Evolutionary conservation across 2,329 filamentous ascomycete species (phyloP), one percentile per base, ranked within the genome.

Genomic region (Xylariomycetidae sp.): DNA sequence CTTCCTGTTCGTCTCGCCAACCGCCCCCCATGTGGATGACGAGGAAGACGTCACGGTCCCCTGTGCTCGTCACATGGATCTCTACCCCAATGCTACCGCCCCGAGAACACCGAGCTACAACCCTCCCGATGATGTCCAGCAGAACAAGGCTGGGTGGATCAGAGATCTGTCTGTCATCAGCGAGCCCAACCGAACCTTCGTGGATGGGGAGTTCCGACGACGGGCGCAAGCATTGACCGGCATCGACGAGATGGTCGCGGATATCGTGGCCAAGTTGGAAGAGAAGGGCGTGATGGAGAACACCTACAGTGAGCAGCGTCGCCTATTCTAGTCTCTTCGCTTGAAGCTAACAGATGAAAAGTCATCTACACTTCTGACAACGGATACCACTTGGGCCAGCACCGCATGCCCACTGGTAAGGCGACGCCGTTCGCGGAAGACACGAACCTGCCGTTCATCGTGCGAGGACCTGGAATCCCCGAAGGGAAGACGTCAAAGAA

Each of bases 241-340:
- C 4, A 42, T 61, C 1, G 56, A 61, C 25, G 56, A 60, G 14
- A 54, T 60, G 3, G 41, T 60, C 4, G 45, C 51, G 19, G 54
- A 59, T 31, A 47, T 59, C 1, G 29, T 60, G 1, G 24, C 40
- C 5, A 43, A 40, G 33, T 42, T 60, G 1, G 47, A 54, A n/a
- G 44, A 46, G 7, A 50, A 45, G 17, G 32, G 35, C 4, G 24
- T 41, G 8, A 22, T 41, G 12, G 17, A 43, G 14, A 43, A 43
- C 19, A 43, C 40, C 14, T 43, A 37, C 16, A 17, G 34, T 37
- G 32, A 29, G 34, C 6, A 22, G 5, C 12, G 12, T 12, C 8
- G 19, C 25, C 10, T 15, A 15, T 10, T n/a, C 5, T 52, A 42
- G 40, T 32, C 43, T n/a, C 40, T 40, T n/a, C 15, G 42, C 3